phyloP scores from a whole-genome alignment of 1,284 basidiomycete species.

The Heimioporus retisporus region DNA sequence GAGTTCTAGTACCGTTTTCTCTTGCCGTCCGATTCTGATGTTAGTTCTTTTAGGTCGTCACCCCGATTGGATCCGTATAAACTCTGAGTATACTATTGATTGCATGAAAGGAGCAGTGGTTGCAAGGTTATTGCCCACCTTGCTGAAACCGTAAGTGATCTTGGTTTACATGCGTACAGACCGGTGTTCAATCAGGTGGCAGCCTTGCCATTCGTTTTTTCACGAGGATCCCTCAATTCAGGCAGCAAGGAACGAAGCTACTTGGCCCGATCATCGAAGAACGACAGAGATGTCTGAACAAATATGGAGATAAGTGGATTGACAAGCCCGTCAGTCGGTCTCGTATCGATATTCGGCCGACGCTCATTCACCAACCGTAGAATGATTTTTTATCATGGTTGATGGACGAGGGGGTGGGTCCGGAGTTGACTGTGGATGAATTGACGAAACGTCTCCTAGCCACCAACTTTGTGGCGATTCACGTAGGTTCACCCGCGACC shows the following conservation, averaged over 20 bases:
- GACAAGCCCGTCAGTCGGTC: conserved; percentile 47
- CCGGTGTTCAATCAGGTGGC: neutral
- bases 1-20: neutral
- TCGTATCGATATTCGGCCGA: neutral
- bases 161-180: too few relatives aligned
- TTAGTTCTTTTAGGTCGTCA: conserved; percentile 25
- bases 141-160: conserved; percentile 47
- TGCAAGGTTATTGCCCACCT: conserved; percentile 48
- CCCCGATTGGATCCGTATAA: conserved; percentile 49
- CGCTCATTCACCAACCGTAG: conserved; percentile 28
- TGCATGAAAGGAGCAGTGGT: conserved; percentile 38
- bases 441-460: conserved; percentile 46
- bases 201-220: conserved; percentile 12
- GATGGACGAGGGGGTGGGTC: conserved; percentile 49
- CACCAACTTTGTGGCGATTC: conserved; percentile 53
- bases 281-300: conserved; percentile 40
- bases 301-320: conserved; percentile 48
- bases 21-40: neutral
- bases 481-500: conserved; percentile 22
- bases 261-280: conserved; percentile 49
- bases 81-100: conserved; percentile 44
- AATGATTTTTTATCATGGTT: conserved; percentile 59
- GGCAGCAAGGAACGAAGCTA: conserved; percentile 30
- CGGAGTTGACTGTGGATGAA: conserved; percentile 38
- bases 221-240: conserved; percentile 1